Evolutionary conservation across 306 rosid species (phyloP).

Genomic region (Gleditsia sinensis): DNA sequence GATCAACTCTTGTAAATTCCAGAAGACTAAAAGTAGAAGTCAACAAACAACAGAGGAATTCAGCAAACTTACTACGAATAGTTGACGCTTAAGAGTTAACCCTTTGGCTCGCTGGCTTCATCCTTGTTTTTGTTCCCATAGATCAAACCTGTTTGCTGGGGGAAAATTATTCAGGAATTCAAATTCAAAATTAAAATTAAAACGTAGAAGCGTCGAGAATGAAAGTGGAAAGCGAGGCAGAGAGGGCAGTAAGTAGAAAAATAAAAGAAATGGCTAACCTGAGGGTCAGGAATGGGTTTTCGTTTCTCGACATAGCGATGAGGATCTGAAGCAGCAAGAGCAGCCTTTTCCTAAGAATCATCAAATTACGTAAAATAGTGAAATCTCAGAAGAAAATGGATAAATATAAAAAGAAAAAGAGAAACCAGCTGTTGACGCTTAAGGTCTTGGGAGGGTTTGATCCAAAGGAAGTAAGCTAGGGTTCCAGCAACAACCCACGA

Average conservation of each 20-base stretch:
- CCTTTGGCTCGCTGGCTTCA: constrained; percentile 37
- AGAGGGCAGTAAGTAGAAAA: neutral
- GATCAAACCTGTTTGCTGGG: constrained; percentile 71
- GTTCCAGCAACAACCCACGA: constrained; percentile 97
- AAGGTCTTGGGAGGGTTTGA: constrained; percentile 90
- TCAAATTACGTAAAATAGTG: neutral
- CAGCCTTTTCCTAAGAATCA: constrained; percentile 58
- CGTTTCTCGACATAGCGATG: constrained; percentile 73
- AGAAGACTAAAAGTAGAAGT: neutral
- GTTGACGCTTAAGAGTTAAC: constrained; percentile 21
- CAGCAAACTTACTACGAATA: constrained; percentile 22
- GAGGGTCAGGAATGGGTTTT: constrained; percentile 89
- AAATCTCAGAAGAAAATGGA: neutral
- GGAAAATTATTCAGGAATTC: neutral
- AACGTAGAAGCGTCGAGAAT: neutral
- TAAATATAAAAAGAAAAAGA: neutral
- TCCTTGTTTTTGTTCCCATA: constrained; percentile 71
- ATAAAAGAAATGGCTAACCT: constrained; percentile 37
- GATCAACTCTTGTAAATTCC: neutral
- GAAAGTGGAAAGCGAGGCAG: neutral
- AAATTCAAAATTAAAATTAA: neutral
- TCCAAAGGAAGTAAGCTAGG: constrained; percentile 90
- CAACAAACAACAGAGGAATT: neutral
- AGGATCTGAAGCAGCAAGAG: constrained; percentile 70
- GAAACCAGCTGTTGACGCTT: constrained; percentile 69